Percentiles rank a stretch among this genome's conserved stretches.
These are phyloP conservation scores for Wickerhamiella infanticola DNA, from an alignment of 1,139 yeast species.

Conservation along the genomic window DNA sequence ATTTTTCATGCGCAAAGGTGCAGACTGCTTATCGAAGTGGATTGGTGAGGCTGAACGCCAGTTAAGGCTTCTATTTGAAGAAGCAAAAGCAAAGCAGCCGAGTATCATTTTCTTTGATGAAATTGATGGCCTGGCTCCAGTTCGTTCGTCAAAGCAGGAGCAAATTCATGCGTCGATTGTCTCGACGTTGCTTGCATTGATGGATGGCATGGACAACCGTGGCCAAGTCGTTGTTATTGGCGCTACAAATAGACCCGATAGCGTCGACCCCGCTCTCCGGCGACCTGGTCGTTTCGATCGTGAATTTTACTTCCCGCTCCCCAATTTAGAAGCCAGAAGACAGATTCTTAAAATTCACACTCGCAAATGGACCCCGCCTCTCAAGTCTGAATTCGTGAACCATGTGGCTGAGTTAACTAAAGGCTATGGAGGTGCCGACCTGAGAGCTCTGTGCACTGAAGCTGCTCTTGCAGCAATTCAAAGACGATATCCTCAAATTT, in stretches of 20 bases:
- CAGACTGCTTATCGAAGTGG: constrained; percentile 95
- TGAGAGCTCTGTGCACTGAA: constrained; percentile 87
- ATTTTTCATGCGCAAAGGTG: constrained; percentile 97
- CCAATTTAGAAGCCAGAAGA: constrained; percentile 64
- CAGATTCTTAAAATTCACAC: constrained; percentile 77
- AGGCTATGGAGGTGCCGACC: constrained; percentile 97
- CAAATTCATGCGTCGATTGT: constrained; percentile 97
- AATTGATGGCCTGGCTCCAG: constrained; percentile 96
- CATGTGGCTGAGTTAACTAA: constrained; percentile 71
- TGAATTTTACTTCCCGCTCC: constrained; percentile 90
- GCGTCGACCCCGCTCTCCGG: constrained; percentile 92
- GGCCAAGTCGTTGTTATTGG: constrained; percentile 98
- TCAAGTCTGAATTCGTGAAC: constrained; percentile 40
- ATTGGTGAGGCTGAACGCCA: constrained; percentile 99
- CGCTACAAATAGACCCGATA: constrained; percentile 95
- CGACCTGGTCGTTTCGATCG: constrained; percentile 97
- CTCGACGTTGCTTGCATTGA: constrained; percentile 78
- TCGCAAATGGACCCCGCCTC: constrained; percentile 70
- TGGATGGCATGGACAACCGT: constrained; percentile 98
- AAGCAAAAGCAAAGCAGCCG: constrained; percentile 92
- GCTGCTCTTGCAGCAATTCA: constrained; percentile 89
- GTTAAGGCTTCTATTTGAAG: constrained; percentile 76
- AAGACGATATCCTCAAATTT: constrained; percentile 86
- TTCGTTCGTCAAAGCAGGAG: constrained; percentile 90
- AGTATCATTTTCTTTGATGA: constrained; percentile 71